Base-by-base conservation (phyloP, 495 filamentous ascomycete species). In the Hypoxylon lienhwacheense region DNA sequence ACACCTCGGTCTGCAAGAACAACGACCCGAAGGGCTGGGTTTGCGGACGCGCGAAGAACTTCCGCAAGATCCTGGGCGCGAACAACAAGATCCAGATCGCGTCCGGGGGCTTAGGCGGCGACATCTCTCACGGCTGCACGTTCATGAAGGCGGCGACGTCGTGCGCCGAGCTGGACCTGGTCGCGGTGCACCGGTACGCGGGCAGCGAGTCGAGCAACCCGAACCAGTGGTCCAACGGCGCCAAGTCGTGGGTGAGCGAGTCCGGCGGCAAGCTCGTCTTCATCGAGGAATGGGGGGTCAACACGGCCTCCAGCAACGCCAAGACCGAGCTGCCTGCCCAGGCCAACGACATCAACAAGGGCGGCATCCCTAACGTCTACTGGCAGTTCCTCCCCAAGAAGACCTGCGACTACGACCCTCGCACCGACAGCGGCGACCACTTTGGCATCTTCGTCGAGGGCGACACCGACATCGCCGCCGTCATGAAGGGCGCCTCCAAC, bases 1-100 rank as follows among this genome's bases (percentile, higher is more conserved):
- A 57, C 28, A 6, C 40, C 21, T 59, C 50, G 1, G 47, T 62
- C 2, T 52, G 64, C 20, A 33, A 41, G 11, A 55, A 48, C 34
- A 62, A 65, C 48, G 66, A 68, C 51, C 54, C 51, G 17, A 50
- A 48, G 17, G 55, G 59, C 39, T 73, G 71, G 71, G 43, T 72
- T 8, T 70, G 68, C 60, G 60, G 57, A 1, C 54, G 64, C 2
- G 67, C 67, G 7, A 41, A 41, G 21, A 54, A 63, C 4, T 61
- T 70, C 40, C 59, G 59, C 6, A 22, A 19, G 5, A 25, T 41
- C 3, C 39, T 66, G 1, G 62, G 62, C 7, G 47, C 45, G 1
- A 33, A 42, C 22, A 64, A 48, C 48, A 46, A 56, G 20, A 59
- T 65, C 43, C 65, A 60, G 37, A 52, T 68, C 33, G 61, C 64